These are phyloP conservation scores for Serendipita vermifera DNA, from an alignment of 768 basidiomycete genomes.

Conservation along the genomic window DNA sequence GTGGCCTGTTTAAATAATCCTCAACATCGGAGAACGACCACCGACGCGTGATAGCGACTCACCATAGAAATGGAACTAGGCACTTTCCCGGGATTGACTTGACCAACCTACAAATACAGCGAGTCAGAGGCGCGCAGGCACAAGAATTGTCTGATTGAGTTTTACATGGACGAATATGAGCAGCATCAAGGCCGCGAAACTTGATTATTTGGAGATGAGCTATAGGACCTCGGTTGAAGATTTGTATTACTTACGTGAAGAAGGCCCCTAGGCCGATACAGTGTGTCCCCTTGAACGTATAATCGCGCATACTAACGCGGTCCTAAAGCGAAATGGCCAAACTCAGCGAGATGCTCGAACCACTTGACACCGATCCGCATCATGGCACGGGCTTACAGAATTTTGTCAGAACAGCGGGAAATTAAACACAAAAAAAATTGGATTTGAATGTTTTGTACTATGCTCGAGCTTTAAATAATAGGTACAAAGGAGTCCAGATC, in stretches of 20 bases:
- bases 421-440: too few species aligned
- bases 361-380: too few species aligned
- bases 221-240: conserved; percentile 21
- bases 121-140: conserved; percentile 13
- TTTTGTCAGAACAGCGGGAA: too few species aligned
- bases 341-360: too few species aligned
- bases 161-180: conserved; percentile 74
- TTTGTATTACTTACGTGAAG: conserved; percentile 64
- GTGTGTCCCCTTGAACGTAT: conserved; percentile 66
- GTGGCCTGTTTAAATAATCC: conserved; percentile 34
- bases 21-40: conserved; percentile 16
- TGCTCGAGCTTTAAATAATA: too few species aligned
- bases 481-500: not conserved
- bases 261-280: conserved; percentile 61
- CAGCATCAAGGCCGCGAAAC: conserved; percentile 39
- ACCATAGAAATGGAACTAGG: conserved; percentile 67
- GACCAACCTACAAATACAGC: conserved; percentile 45
- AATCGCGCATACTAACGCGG: too few species aligned
- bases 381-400: too few species aligned
- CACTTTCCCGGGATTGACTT: conserved; percentile 64
- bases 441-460: too few species aligned
- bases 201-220: conserved; percentile 21
- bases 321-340: too few species aligned
- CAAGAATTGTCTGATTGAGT: conserved; percentile 13
- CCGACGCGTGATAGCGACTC: conserved; percentile 17